Evolutionary conservation across 1,284 basidiomycete genomes (phyloP), one percentile per base, ranked within the genome.

Genomic region (Ustilago loliicola): DNA sequence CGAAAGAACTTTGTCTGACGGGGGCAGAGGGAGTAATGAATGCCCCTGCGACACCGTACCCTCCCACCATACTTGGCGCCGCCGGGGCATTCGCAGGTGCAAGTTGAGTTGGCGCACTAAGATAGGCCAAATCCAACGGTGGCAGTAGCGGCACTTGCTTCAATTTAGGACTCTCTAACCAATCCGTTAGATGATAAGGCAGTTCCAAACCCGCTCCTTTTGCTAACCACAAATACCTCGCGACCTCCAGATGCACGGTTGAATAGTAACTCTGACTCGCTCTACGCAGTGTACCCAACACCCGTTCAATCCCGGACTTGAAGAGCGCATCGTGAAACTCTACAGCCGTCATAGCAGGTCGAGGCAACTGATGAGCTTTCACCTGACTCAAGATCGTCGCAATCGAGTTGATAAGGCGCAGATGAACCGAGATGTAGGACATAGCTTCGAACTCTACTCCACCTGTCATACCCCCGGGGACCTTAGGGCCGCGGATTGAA

Each of bases 401-500:
- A 7, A 85, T 38, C 13, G 59, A 29, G 50, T 82, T 82, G 42
- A 86, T 45, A 13, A 86, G 60, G 2, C 69, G 48, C 9, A 86
- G 51, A 42, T 84, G 73, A 13, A 61, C 57, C 2, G 80, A 82
- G 40, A 96, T 91, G 86, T 98, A 98, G 17, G 90, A 90, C 92
- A 98, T 97, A 0, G 96, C 96, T 87, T 99, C 96, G 85, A 93
- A 96, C 86, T 98, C 96, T 11, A 99, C 97, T 11, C 97, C 96
- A 9, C 96, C 97, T 0, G 97, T 98, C 91, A 98, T 98, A 8
- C 96, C 96, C 8, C 95, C 94, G 0, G 97, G 96, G 3, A 97
- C 96, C 40, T 94, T 91, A 3, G 96, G 97, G 80, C 92, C 93
- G 87, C 95, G 94, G 4, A 96, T 94, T 63, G 91, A 90, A 1